phyloP scores from a whole-genome alignment of 2,329 filamentous ascomycete genomes.

The Pseudohalonectria lignicola region DNA sequence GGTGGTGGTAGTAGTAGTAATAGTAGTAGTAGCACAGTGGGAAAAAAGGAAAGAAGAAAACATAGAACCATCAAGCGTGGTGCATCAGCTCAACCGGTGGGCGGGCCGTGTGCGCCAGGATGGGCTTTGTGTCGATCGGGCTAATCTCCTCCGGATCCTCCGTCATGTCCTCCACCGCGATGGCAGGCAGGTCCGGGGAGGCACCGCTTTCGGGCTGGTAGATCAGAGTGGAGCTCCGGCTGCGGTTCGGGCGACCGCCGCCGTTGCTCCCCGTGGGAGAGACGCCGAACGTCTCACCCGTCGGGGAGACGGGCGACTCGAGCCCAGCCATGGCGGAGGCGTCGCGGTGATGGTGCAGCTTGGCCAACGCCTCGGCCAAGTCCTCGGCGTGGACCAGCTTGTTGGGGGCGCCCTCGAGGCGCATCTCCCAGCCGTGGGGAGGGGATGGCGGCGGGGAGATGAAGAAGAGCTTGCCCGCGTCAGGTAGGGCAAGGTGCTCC shows the following conservation, averaged over 20 bases:
- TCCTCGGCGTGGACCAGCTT: conserved; percentile 60
- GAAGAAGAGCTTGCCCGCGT: conserved; percentile 63
- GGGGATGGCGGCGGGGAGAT: conserved; percentile 59
- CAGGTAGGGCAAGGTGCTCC: conserved; percentile 53
- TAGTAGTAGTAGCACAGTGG: too few relatives aligned
- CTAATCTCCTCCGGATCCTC: conserved; percentile 36
- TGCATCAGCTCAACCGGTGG: conserved; percentile 58
- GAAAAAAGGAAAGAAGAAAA: conserved; percentile 1
- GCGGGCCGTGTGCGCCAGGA: conserved; percentile 48
- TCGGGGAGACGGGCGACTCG: conserved; percentile 27
- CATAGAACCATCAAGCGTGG: conserved; percentile 19
- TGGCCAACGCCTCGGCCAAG: conserved; percentile 53
- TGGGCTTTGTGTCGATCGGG: conserved; percentile 31
- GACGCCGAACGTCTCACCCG: conserved; percentile 11
- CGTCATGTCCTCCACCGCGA: conserved; percentile 58
- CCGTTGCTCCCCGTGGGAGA: conserved; percentile 13
- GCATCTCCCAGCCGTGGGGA: conserved; percentile 59
- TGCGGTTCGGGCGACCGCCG: conserved; percentile 27
- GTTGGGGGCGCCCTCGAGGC: conserved; percentile 58
- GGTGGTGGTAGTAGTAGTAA: too few relatives aligned
- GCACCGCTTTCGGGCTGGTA: conserved; percentile 48
- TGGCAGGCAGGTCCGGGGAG: conserved; percentile 48
- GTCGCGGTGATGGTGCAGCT: conserved; percentile 37
- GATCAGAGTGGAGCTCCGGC: conserved; percentile 54
- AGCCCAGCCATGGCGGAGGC: conserved; percentile 10